A percentile compares a stretch with the other conserved stretches of the same genome.
Conservation (phyloP, 2,329 filamentous ascomycete genomes). For the Thyridium curvatum region DNA sequence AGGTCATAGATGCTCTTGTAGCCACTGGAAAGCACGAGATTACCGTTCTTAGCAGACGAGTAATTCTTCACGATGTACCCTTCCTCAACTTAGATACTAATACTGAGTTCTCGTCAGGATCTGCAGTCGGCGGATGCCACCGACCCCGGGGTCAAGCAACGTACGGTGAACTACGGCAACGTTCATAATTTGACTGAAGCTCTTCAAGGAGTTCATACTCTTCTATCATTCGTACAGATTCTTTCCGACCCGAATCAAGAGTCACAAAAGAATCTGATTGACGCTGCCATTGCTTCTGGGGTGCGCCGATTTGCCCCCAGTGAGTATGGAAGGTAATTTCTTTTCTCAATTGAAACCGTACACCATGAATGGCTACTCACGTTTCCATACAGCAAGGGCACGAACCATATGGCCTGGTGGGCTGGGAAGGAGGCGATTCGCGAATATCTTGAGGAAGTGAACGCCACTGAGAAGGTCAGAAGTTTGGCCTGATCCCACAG, state of each 20-base stretch:
- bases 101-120: too few species aligned
- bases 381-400: conserved; percentile 14
- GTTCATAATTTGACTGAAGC: conserved; percentile 24
- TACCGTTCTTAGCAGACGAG: too few species aligned
- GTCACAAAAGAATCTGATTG: conserved; percentile 50
- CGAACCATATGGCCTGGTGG: conserved; percentile 39
- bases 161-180: conserved; percentile 36
- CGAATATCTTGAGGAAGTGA: conserved; percentile 43
- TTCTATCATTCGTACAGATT: conserved; percentile 43
- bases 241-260: conserved; percentile 19
- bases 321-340: conserved; percentile 42
- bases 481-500: background rate
- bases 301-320: conserved; percentile 57
- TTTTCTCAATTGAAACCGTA: background rate
- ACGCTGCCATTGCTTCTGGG: conserved; percentile 51
- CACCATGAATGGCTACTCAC: conserved; percentile 2
- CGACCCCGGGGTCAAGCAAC: conserved; percentile 27
- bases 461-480: conserved; percentile 34
- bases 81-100: too few species aligned
- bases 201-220: conserved; percentile 41
- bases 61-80: too few species aligned
- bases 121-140: too few species aligned
- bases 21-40: background rate
- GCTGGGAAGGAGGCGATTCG: conserved; percentile 41
- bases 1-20: conserved; percentile 7